Base-by-base conservation (phyloP, 1,284 basidiomycete species). In the Microbotryum violaceum region DNA sequence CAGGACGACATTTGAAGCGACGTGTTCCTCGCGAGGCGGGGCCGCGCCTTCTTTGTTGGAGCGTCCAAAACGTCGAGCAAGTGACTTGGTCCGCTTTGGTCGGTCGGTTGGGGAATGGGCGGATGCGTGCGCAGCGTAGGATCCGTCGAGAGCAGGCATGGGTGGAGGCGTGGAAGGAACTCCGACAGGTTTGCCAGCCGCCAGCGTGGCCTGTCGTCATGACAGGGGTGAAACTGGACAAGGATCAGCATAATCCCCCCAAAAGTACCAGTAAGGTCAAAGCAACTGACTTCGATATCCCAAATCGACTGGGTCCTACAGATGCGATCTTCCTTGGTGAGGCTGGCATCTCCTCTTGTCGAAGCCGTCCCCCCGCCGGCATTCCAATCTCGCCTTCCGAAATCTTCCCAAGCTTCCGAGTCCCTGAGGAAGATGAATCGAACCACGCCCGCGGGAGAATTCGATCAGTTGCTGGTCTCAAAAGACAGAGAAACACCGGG, bases 81-180 rank as follows among this genome's bases (percentile, higher is more conserved):
- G 58, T 29, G 67, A 69, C 42, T 69, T 69, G 14, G 63, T 65
- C 8, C 67, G 67, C 49, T 69, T 69, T 6, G 67, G 67, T 50
- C 65, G 65, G 61, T 45, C 50, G 29, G 51, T 25, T 10, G 58
- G 49, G 3, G 53, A 55, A 29, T 54, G 23, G 1, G 54, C 16
- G 25, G 23, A 6, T 10, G 12, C 33, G 31, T 31, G 21, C 20
- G 31, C 14, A 8, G 53, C 18, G 33, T 59, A 29, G 12, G 54
- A 47, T 55, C 31, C 58, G 10, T 62, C 60, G 18, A 29, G 10
- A 7, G 68, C 56, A 18, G 65, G 68, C 4, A 69, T 49, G 21
- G 66, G 65, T 20, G 65, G 63, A 21, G 62, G 65, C 1, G 60
- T 58, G 0, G 64, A 25, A 20, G 49, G 44, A 42, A 54, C 54